Percentiles rank a stretch among this genome's conserved stretches.
Conservation (phyloP, 116 monocot species). For the Posidonia oceanica region DNA sequence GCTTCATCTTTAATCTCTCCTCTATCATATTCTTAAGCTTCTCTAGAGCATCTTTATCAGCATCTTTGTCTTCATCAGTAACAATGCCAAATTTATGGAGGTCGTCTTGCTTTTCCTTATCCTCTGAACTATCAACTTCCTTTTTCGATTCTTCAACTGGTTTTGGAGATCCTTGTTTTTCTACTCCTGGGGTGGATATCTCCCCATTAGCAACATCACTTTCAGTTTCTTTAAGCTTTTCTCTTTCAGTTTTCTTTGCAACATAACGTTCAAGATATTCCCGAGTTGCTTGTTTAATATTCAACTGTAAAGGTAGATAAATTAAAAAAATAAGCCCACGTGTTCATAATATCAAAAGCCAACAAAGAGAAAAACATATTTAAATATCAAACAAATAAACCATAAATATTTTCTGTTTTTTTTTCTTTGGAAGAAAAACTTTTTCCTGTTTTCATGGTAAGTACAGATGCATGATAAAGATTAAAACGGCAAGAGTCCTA, state of each 20-base stretch:
- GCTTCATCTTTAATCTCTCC: conserved; percentile 67
- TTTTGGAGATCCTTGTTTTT: conserved; percentile 35
- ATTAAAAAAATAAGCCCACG: neutral
- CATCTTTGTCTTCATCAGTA: conserved; percentile 68
- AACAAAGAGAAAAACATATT: neutral
- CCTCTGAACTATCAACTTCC: conserved; percentile 30
- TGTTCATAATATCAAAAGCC: neutral
- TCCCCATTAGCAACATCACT: conserved; percentile 27
- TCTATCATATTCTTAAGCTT: conserved; percentile 70
- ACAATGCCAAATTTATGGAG: conserved; percentile 80
- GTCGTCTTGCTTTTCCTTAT: conserved; percentile 53
- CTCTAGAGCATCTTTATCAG: conserved; percentile 69
- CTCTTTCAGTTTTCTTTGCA: conserved; percentile 80
- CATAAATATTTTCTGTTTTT: neutral
- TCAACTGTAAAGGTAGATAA: conserved; percentile 36
- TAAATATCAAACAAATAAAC: neutral
- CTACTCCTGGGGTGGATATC: conserved; percentile 19
- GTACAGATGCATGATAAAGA: too few relatives aligned
- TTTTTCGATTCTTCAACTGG: conserved; percentile 21
- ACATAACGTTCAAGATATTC: conserved; percentile 93
- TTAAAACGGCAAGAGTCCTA: too few relatives aligned
- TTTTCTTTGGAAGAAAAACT: too few relatives aligned
- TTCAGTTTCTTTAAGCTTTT: conserved; percentile 70
- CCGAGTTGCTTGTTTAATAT: conserved; percentile 89
- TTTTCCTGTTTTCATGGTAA: too few relatives aligned